Percentiles rank a stretch among this genome's conserved stretches.
Conservation (phyloP, 768 basidiomycete genomes). For the Wakefieldia striispora region DNA sequence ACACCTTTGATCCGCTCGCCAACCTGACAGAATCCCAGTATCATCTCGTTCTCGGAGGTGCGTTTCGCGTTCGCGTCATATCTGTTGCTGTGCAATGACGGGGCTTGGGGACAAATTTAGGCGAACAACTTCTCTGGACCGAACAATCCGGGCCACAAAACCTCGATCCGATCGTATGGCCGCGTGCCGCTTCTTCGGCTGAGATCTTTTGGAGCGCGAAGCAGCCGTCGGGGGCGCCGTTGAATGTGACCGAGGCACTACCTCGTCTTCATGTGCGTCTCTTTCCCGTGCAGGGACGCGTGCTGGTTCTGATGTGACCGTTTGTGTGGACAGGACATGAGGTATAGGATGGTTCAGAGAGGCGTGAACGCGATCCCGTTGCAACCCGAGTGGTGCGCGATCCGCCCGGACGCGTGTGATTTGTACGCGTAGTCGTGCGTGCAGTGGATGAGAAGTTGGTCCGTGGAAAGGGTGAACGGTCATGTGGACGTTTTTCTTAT, state of each 20-base stretch:
- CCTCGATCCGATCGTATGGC: constrained; percentile 48
- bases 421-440: constrained; percentile 11
- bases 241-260: constrained; percentile 40
- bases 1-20: constrained; percentile 48
- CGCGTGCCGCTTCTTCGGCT: constrained; percentile 43
- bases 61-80: background rate
- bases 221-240: constrained; percentile 34
- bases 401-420: constrained; percentile 47
- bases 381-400: constrained; percentile 59
- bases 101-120: constrained; percentile 11
- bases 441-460: too few species aligned
- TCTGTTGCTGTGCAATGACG: background rate
- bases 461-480: too few species aligned
- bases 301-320: background rate
- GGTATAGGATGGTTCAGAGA: constrained; percentile 47
- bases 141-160: constrained; percentile 46
- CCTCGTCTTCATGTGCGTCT: constrained; percentile 45
- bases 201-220: constrained; percentile 56
- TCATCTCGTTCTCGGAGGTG: constrained; percentile 38
- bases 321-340: constrained; percentile 32
- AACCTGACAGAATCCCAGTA: constrained; percentile 37
- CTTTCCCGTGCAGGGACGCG: too few species aligned
- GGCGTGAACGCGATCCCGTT: constrained; percentile 47
- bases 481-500: too few species aligned
- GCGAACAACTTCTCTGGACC: constrained; percentile 43